These are phyloP conservation scores for Phytophthora meadii DNA, from an alignment of 352 stramenopile genomes.

Conservation along the genomic window DNA sequence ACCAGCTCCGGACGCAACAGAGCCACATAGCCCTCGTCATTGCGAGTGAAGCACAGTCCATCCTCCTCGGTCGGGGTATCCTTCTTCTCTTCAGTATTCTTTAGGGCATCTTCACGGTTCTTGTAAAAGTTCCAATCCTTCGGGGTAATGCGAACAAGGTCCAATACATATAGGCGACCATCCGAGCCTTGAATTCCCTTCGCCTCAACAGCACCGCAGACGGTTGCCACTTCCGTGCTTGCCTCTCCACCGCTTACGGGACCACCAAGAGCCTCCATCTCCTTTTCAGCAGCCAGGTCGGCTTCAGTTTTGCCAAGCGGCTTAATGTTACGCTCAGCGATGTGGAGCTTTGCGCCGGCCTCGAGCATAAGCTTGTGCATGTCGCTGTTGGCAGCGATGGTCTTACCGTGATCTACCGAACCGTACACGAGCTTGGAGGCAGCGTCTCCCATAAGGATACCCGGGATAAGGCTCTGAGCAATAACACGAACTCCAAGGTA, in stretches of 20 bases:
- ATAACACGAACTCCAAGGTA: conserved; percentile 95
- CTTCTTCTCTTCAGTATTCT: conserved; percentile 37
- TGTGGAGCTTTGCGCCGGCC: conserved; percentile 85
- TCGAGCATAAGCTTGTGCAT: conserved; percentile 93
- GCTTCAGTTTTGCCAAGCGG: conserved; percentile 70
- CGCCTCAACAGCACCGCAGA: conserved; percentile 94
- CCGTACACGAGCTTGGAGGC: conserved; percentile 95
- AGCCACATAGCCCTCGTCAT: conserved; percentile 89
- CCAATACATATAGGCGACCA: conserved; percentile 93
- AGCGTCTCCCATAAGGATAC: conserved; percentile 96
- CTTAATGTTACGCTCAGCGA: conserved; percentile 87
- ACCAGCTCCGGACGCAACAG: conserved; percentile 94
- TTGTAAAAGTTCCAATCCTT: conserved; percentile 95
- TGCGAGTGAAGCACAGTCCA: conserved; percentile 69
- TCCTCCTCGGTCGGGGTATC: conserved; percentile 36
- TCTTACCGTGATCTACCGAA: conserved; percentile 92
- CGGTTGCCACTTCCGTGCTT: conserved; percentile 59
- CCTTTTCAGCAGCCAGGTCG: conserved; percentile 45
- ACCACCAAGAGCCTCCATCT: conserved; percentile 34
- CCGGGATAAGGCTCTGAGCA: conserved; percentile 96
- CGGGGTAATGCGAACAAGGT: conserved; percentile 95
- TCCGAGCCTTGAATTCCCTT: conserved; percentile 97
- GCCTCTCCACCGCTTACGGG: conserved; percentile 57
- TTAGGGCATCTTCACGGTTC: conserved; percentile 31
- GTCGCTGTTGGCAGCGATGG: conserved; percentile 89